These are phyloP conservation scores for Saccharomyces paradoxus DNA, from an alignment of 805 yeast genomes.

Conservation along the genomic window DNA sequence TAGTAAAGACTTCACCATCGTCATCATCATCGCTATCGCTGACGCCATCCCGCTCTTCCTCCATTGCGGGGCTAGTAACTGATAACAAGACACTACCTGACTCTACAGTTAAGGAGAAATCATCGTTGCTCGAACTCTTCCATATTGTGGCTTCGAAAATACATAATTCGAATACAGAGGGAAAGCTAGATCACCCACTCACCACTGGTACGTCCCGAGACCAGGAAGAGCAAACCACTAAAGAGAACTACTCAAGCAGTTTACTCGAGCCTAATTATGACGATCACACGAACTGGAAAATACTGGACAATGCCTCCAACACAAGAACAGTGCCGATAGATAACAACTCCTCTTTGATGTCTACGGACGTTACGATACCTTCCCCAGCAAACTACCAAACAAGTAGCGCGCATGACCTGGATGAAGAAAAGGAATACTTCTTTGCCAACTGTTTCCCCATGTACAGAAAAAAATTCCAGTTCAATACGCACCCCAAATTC, in stretches of 20 bases:
- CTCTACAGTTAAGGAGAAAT: background rate
- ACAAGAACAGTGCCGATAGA: constrained; percentile 20
- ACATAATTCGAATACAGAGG: constrained; percentile 7
- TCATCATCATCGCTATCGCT: background rate
- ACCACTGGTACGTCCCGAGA: background rate
- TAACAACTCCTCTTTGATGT: constrained; percentile 5
- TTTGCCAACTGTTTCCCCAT: constrained; percentile 79
- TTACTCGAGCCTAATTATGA: background rate
- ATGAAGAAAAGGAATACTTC: constrained; percentile 48
- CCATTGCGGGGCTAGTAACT: background rate
- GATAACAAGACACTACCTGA: background rate
- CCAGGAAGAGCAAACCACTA: background rate
- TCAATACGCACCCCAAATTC: constrained; percentile 44
- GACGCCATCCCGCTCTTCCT: background rate
- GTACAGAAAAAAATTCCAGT: constrained; percentile 54
- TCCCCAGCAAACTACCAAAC: background rate
- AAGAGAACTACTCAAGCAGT: background rate
- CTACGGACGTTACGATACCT: background rate
- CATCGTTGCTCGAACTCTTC: background rate
- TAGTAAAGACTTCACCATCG: background rate
- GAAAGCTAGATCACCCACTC: background rate
- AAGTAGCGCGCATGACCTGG: constrained; percentile 11
- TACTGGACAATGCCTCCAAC: constrained; percentile 19
- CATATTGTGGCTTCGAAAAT: constrained; percentile 1
- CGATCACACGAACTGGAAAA: background rate